phyloP scores from a whole-genome alignment of 208 protist species.

The Leishmania gerbilli region DNA sequence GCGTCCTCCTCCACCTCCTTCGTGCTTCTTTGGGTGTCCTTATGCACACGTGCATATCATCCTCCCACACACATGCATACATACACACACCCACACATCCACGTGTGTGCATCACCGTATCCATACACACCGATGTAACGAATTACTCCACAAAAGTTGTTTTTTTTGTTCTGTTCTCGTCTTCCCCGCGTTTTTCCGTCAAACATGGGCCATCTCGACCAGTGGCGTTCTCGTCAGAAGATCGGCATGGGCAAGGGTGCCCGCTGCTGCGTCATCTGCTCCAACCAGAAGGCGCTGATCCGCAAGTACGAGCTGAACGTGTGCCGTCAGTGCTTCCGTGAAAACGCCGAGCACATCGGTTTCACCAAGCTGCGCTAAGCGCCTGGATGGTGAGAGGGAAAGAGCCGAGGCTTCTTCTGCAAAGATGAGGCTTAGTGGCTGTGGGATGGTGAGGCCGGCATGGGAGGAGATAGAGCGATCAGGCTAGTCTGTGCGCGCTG shows the following conservation, averaged over 20 bases:
- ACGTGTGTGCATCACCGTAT: not conserved
- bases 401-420: not conserved
- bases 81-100: not conserved
- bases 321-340: conserved; percentile 95
- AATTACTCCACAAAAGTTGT: not conserved
- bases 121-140: not conserved
- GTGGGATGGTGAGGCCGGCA: not conserved
- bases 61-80: not conserved
- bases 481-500: not conserved
- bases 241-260: conserved; percentile 92
- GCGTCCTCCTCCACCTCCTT: not conserved
- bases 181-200: not conserved
- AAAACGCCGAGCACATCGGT: conserved; percentile 91
- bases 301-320: conserved; percentile 95
- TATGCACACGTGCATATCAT: no score
- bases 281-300: conserved; percentile 93
- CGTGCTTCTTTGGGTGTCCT: not conserved
- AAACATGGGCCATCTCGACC: conserved; percentile 91
- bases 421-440: not conserved
- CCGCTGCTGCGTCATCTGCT: conserved; percentile 92
- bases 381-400: not conserved
- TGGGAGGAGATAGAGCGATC: not conserved
- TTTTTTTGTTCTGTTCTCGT: not conserved
- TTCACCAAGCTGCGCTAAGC: conserved; percentile 91
- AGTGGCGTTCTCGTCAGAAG: conserved; percentile 93